Evolutionary conservation across 148 eudicot species (phyloP).

Genomic region (Nepenthes mirabilis): DNA sequence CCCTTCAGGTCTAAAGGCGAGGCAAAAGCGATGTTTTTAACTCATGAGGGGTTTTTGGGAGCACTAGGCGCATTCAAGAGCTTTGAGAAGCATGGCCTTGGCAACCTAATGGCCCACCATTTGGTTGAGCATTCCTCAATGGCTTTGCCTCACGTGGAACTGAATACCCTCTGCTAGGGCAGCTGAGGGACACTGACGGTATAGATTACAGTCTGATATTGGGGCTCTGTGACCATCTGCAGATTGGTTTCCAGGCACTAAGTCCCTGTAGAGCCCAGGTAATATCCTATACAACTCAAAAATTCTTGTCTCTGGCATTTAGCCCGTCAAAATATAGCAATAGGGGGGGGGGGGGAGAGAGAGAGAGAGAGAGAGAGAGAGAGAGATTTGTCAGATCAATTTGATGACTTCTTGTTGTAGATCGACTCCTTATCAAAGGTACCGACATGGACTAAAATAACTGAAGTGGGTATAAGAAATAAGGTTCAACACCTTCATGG

Average conservation of each 20-base stretch:
- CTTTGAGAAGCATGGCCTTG: slow-evolving; percentile 47
- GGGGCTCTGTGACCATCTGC: neutral
- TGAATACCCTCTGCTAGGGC: slow-evolving; percentile 11
- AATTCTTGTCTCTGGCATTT: too few relatives aligned
- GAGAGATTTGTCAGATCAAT: too few relatives aligned
- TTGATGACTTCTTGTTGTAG: too few relatives aligned
- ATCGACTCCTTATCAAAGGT: too few relatives aligned
- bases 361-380: too few relatives aligned
- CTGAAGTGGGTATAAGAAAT: too few relatives aligned
- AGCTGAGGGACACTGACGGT: slow-evolving; percentile 12
- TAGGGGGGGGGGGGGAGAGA: too few relatives aligned
- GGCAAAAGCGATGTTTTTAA: slow-evolving; percentile 87
- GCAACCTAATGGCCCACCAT: slow-evolving; percentile 24
- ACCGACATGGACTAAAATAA: too few relatives aligned
- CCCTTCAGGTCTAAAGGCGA: slow-evolving; percentile 89
- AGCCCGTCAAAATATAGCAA: too few relatives aligned
- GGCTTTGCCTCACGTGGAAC: slow-evolving; percentile 11
- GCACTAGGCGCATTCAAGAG: slow-evolving; percentile 85
- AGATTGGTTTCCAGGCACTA: neutral
- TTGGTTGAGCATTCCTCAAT: slow-evolving; percentile 22
- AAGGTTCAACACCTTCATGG: too few relatives aligned
- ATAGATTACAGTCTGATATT: slow-evolving; percentile 12
- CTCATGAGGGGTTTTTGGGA: slow-evolving; percentile 92
- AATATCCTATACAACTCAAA: neutral
- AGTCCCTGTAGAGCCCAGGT: neutral